Conservation (phyloP, 2,329 filamentous ascomycete species). For the Tolypocladium tundrense region DNA sequence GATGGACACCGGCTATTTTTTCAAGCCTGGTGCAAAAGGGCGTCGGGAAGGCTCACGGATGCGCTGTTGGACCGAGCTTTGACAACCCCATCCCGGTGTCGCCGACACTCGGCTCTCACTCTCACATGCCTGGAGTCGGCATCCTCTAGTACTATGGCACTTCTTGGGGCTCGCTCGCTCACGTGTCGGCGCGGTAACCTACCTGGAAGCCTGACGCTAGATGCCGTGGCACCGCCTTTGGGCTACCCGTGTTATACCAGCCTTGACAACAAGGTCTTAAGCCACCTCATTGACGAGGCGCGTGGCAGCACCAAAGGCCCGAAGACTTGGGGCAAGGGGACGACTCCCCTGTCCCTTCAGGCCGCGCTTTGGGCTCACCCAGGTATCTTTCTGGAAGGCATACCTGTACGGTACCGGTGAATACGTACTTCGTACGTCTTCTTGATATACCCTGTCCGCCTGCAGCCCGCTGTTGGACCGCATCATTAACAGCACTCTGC, state of each 20-base stretch:
- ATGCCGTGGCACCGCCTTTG: conserved; percentile 4
- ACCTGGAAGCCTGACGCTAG: conserved; percentile 1
- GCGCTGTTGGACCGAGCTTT: not conserved
- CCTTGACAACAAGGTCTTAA: conserved; percentile 1
- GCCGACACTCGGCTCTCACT: conserved; percentile 3
- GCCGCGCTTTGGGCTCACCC: not conserved
- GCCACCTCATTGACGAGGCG: conserved; percentile 2
- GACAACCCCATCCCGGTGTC: conserved; percentile 1
- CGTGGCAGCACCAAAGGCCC: conserved; percentile 3
- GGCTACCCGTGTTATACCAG: not conserved
- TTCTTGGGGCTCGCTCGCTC: conserved; percentile 1
- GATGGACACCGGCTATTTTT: not conserved
- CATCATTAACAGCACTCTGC: not conserved
- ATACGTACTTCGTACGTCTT: not conserved
- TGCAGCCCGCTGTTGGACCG: not conserved
- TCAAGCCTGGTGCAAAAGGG: not conserved
- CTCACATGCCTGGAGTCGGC: not conserved
- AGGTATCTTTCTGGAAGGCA: not conserved
- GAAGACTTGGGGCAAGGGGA: not conserved
- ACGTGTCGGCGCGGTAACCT: conserved; percentile 2
- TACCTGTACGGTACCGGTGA: not conserved
- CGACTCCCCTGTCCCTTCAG: not conserved
- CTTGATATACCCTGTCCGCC: not conserved
- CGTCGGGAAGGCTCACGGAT: not conserved
- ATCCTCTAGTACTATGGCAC: not conserved